Evolutionary conservation across 208 protist species (phyloP).

Genomic region (Willaertia magna): DNA sequence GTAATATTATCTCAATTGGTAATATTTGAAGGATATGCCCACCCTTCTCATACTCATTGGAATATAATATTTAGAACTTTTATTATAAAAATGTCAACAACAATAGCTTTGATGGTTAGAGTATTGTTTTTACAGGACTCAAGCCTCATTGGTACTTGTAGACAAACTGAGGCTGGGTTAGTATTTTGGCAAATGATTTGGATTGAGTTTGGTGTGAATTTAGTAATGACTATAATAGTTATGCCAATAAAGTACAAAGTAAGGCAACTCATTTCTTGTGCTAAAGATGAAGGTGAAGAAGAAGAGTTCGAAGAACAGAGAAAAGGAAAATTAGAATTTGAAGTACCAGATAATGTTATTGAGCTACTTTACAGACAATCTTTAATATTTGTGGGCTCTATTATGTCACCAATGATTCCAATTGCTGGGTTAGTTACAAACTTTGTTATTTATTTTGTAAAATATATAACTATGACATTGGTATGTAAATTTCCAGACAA

Average conservation of each 20-base stretch:
- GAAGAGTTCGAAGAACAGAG: background rate
- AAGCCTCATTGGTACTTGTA: background rate
- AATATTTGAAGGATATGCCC: background rate
- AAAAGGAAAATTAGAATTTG: background rate
- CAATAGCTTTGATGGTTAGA: background rate
- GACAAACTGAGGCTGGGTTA: background rate
- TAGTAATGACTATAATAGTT: background rate
- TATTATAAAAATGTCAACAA: background rate
- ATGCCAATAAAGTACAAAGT: background rate
- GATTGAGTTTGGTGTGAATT: background rate
- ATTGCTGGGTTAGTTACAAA: background rate
- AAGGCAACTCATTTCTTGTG: background rate
- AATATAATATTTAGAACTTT: constrained; percentile 2
- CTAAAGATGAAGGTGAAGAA: background rate
- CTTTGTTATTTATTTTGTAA: background rate
- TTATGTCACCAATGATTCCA: constrained; percentile 3
- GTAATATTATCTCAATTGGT: background rate
- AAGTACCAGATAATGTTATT: background rate
- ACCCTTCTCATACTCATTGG: background rate
- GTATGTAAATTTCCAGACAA: constrained; percentile 2
- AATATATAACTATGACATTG: background rate
- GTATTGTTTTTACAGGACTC: background rate
- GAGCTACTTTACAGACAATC: background rate
- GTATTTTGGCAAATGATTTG: constrained; percentile 6
- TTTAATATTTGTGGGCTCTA: background rate